A percentile compares a stretch with the other conserved stretches of the same genome.
Evolutionary conservation across 352 stramenopile species (phyloP).

Genomic region (Globisporangium apiculatum): DNA sequence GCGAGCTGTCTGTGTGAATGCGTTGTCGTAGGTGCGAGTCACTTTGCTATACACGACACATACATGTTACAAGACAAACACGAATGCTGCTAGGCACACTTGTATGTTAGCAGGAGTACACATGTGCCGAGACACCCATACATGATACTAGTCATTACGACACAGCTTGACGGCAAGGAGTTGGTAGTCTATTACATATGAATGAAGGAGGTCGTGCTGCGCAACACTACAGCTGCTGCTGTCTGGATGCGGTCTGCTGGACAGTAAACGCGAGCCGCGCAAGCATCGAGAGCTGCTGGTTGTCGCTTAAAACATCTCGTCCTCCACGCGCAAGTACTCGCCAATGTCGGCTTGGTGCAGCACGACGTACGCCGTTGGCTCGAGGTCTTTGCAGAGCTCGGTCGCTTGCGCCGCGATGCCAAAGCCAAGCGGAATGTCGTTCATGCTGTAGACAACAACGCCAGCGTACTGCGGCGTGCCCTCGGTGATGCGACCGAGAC

Average conservation of each 20-base stretch:
- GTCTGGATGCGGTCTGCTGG: too few species aligned
- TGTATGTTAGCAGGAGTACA: too few species aligned
- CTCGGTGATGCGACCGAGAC: slow-evolving; percentile 97
- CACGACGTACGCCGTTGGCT: slow-evolving; percentile 96
- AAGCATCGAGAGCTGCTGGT: background rate
- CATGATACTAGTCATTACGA: too few species aligned
- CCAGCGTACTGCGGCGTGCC: slow-evolving; percentile 97
- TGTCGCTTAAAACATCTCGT: slow-evolving; percentile 92
- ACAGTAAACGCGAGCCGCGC: too few species aligned
- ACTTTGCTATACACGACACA: too few species aligned
- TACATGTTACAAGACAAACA: too few species aligned
- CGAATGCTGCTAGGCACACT: too few species aligned
- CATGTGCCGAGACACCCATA: too few species aligned
- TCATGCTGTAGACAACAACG: slow-evolving; percentile 98
- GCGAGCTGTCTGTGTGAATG: too few species aligned
- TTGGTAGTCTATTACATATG: slow-evolving; percentile 38
- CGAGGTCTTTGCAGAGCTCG: slow-evolving; percentile 93
- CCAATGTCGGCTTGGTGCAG: slow-evolving; percentile 99
- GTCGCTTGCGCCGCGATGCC: slow-evolving; percentile 95
- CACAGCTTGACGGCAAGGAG: too few species aligned
- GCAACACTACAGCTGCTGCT: background rate
- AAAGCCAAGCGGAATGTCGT: slow-evolving; percentile 97
- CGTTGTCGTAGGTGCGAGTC: too few species aligned
- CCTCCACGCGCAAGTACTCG: slow-evolving; percentile 98
- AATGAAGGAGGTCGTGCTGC: slow-evolving; percentile 11